Base-by-base conservation (phyloP, 2,329 filamentous ascomycete genomes). In the Ceratocystis variospora region DNA sequence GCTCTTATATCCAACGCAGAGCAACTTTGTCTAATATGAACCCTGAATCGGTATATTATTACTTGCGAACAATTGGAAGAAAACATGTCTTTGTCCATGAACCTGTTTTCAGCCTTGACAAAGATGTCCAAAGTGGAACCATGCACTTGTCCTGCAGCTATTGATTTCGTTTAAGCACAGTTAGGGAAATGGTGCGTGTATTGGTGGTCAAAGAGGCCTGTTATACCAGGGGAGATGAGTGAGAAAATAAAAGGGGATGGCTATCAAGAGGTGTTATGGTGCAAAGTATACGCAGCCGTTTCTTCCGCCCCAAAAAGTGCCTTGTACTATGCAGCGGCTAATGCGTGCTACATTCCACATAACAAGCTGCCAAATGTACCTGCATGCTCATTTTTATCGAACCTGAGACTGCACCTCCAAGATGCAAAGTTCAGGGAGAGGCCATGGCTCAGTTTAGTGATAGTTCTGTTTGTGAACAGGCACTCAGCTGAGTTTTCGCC, bases 161-260 rank as follows among this genome's bases (percentile, higher is more conserved):
- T 61, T 65, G 61, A 67, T 67, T 59, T 67, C 66, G 66, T 64
- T 67, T 67, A 67, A 62, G 66, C 66, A 67, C 5, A 63, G 31
- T 44, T 48, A 33, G 45, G 45, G 55, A 59, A 59, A 31, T 15
- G 55, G 55, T n/a, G 28, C 55, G 33, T 59, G 55, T 37, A 12
- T 37, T 33, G 15, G 7, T 31, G 55, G 5, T 17, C 31, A n/a
- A 31, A 31, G 55, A 37, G 55, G 48, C 48, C 48, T 53, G 48
- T 28, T 53, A 53, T 53, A 28, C 48, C 28, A 37, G 55, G 37
- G 55, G 55, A 59, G 17, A 37, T 19, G 55, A 59, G 55, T 6
- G 48, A 53, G 55, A 59, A 19, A 37, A 37, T 17, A 59, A 59
- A 59, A 17, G n/a, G n/a, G 28, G 28, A 17, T 10, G 28, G 48